Percentiles rank a stretch among this genome's conserved stretches.
These are phyloP conservation scores for Eremochloa ophiuroides DNA, from an alignment of 176 grass and related monocot genomes.

Conservation along the genomic window DNA sequence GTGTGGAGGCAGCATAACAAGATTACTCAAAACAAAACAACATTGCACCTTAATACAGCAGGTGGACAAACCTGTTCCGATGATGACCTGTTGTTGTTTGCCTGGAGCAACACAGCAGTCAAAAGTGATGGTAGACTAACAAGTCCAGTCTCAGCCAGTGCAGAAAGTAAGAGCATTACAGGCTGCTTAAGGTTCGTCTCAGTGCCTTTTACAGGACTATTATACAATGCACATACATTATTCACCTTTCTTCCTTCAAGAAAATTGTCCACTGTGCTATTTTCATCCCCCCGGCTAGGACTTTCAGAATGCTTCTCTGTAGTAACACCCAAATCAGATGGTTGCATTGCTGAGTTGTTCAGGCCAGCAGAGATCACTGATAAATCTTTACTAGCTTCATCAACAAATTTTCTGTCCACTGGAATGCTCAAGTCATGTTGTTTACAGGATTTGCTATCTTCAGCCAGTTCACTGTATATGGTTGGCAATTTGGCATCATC, in stretches of 20 bases:
- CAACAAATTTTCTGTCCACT: constrained; percentile 3
- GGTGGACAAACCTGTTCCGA: constrained; percentile 75
- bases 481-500: constrained; percentile 36
- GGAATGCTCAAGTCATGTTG: constrained; percentile 1
- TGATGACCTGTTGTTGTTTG: constrained; percentile 90
- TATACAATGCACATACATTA: constrained; percentile 21
- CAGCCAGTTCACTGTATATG: constrained; percentile 21
- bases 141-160: constrained; percentile 91
- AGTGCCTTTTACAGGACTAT: constrained; percentile 42
- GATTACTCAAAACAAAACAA: constrained; percentile 11
- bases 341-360: constrained; percentile 29
- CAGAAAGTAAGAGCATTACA: constrained; percentile 75
- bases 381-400: constrained; percentile 43
- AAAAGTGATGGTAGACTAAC: constrained; percentile 91
- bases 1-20: constrained; percentile 15
- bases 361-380: constrained; percentile 26
- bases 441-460: constrained; percentile 40
- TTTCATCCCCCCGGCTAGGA: constrained; percentile 47
- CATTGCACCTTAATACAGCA: constrained; percentile 3
- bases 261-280: constrained; percentile 31
- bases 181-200: constrained; percentile 71
- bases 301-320: constrained; percentile 26
- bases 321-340: constrained; percentile 4
- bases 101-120: constrained; percentile 95
- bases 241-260: constrained; percentile 45